Evolutionary conservation across 768 basidiomycete genomes (phyloP).

Genomic region (Mycena galopus): DNA sequence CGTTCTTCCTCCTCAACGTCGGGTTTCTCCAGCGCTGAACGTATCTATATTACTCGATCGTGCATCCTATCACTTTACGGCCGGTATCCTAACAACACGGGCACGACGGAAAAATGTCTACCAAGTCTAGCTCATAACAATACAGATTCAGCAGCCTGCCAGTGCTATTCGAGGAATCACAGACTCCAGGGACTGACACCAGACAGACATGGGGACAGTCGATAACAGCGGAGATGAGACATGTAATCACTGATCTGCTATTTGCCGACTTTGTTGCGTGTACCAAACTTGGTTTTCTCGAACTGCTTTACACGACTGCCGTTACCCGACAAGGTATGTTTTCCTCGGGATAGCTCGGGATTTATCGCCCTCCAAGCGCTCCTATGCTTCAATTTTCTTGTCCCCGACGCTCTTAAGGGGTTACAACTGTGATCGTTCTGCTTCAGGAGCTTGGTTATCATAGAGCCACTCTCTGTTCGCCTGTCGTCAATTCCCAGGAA

Average conservation of each 20-base stretch:
- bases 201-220: conserved; percentile 14
- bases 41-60: background rate
- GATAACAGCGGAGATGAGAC: conserved; percentile 18
- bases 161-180: conserved; percentile 22
- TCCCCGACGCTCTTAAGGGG: background rate
- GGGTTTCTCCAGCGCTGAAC: background rate
- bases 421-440: background rate
- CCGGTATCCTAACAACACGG: conserved; percentile 5
- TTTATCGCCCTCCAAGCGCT: background rate
- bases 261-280: background rate
- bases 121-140: conserved; percentile 9
- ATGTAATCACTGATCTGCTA: conserved; percentile 17
- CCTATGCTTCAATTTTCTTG: background rate
- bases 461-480: conserved; percentile 33
- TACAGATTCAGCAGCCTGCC: conserved; percentile 12
- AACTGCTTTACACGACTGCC: background rate
- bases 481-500: conserved; percentile 37
- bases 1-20: background rate
- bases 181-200: conserved; percentile 25
- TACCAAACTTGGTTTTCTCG: conserved; percentile 5
- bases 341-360: background rate
- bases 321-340: background rate
- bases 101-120: background rate
- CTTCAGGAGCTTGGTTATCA: background rate
- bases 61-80: conserved; percentile 8